A percentile compares a stretch with the other conserved stretches of the same genome.
Evolutionary conservation across 768 basidiomycete species (phyloP).

Genomic region (Tricholoma furcatifolium): DNA sequence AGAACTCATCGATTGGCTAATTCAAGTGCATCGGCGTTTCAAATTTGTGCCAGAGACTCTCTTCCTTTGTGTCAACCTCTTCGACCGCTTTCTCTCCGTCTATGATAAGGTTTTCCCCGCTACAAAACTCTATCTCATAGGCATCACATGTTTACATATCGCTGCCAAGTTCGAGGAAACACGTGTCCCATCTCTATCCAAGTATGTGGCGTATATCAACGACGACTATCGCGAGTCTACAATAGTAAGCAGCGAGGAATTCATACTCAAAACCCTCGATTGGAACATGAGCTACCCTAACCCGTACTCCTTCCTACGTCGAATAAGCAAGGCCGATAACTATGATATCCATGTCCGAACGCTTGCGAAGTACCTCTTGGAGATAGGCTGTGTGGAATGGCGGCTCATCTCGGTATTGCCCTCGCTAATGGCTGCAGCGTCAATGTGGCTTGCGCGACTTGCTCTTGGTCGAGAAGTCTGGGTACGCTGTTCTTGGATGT

Average conservation of each 20-base stretch:
- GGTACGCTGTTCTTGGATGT: slow-evolving; percentile 51
- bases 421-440: slow-evolving; percentile 84
- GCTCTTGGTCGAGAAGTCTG: slow-evolving; percentile 83
- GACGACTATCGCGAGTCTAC: slow-evolving; percentile 85
- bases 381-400: slow-evolving; percentile 89
- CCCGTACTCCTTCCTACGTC: slow-evolving; percentile 88
- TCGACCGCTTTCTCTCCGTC: slow-evolving; percentile 77
- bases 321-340: slow-evolving; percentile 94
- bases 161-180: slow-evolving; percentile 97
- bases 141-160: slow-evolving; percentile 90
- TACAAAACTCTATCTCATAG: slow-evolving; percentile 93
- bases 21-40: slow-evolving; percentile 93
- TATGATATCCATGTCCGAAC: slow-evolving; percentile 92
- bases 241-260: slow-evolving; percentile 71
- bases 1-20: slow-evolving; percentile 93
- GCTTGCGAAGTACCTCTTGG: slow-evolving; percentile 90
- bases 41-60: slow-evolving; percentile 92
- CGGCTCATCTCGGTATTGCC: slow-evolving; percentile 78
- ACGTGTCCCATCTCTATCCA: slow-evolving; percentile 81
- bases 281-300: slow-evolving; percentile 94
- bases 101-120: slow-evolving; percentile 90
- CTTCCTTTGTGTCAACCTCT: slow-evolving; percentile 92
- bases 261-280: slow-evolving; percentile 88
- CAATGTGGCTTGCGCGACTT: slow-evolving; percentile 86
- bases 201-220: slow-evolving; percentile 84